Evolutionary conservation across 805 yeast genomes (phyloP), one percentile per base, ranked within the genome.

Genomic region (Helenozyma baotianmanensis): DNA sequence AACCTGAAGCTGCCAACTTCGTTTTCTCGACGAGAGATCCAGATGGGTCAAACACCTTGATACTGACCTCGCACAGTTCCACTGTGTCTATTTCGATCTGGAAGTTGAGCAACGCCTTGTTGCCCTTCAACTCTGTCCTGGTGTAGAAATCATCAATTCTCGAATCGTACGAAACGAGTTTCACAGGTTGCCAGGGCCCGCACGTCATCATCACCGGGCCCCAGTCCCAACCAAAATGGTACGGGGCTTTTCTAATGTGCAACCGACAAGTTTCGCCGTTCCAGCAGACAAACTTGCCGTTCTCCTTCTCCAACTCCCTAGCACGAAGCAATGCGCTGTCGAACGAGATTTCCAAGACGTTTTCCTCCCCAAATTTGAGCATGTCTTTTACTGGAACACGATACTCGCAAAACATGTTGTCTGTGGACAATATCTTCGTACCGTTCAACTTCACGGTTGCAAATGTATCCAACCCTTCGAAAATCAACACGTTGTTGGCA

Each of bases 171-270:
- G 42, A 36, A 16, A 54, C 47, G 23, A 68, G 40, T 15, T 36
- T 41, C 5, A 70, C 55, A 0, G 68, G 70, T 29, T 54, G 50
- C 35, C 57, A 68, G 2, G 70, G 70, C 9, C 76, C 76, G 46
- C 72, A 64, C 3, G 70, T 58, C 48, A 69, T 51, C 30, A 66
- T 47, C 3, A 54, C 35, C 6, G 73, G 73, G 13, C 77, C 78
- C 79, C 78, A 73, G 47, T 73, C 79, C 79, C 78, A 73, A 2
- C 79, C 78, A 43, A 58, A 73, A 39, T 71, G 75, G 43, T 72
- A 72, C 46, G 70, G 78, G 1, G 78, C 74, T 44, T 72, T 72
- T 40, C 79, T 54, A 12, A 66, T 62, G 32, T 69, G 63, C 33
- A 65, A 48, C 23, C 78, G 54, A 29, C 61, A 49, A 8, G 64